Base-by-base conservation (phyloP, 2,329 filamentous ascomycete species). In the Fusarium graminum region DNA sequence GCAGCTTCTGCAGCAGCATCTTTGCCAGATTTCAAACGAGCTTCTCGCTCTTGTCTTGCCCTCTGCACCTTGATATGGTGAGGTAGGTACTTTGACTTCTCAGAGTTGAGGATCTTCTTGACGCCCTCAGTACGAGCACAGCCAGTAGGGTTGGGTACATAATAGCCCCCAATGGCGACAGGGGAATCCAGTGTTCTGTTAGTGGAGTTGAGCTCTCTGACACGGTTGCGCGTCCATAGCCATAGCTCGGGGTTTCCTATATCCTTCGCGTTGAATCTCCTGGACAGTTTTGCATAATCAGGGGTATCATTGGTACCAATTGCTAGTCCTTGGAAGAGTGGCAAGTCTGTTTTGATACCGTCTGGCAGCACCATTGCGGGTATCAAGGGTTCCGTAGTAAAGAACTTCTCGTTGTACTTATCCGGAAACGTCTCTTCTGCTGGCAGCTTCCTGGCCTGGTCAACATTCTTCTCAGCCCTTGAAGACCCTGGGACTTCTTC, bases 31-130 rank as follows among this genome's bases (percentile, higher is more conserved):
- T 84, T 87, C 80, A 85, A 91, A 42, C 83, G 83, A n/a, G 90
- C 90, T 77, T 97, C 91, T n/a, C 93, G 91, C 77, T 95, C 93
- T 77, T 97, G 94, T 50, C 94, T 88, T 25, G 91, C 92, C 79
- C 91, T 95, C 77, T 95, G 92, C 19, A 99, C 93, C 75, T 96
- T 97, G 80, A 99, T 95, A 68, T 97, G 94, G 82, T 99, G 95
- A 39, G 95, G 95, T 9, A 99, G 85, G 75, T 99, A 99, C 76
- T 97, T 97, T 28, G 94, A 97, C 82, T 99, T 99, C 77, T 99
- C 95, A 0, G 93, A 92, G 77, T 99, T 96, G 64, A 97, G 86
- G 56, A 99, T 98, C 82, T 94, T 97, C 82, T 96, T 94, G 73
- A 93, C 89, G 28, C 93, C 94, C 80, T 99, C 94, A 0, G 95